phyloP scores from a whole-genome alignment of 176 grass and related monocot genomes.

The Tillandsia leiboldiana region DNA sequence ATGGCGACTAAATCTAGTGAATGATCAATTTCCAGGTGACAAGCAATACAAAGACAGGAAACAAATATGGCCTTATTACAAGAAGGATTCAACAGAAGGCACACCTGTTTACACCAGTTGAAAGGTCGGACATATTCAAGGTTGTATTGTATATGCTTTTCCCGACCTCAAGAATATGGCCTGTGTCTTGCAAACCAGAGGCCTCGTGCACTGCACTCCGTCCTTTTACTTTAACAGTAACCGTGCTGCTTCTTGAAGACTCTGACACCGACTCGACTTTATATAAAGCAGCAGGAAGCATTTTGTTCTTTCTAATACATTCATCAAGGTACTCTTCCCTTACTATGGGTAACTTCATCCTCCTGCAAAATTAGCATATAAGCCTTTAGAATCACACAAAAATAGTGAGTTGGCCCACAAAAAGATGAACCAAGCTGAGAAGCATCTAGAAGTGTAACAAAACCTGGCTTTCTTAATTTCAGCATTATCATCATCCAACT shows the following conservation, averaged over 20 bases:
- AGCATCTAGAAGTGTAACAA: background rate
- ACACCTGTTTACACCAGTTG: constrained; percentile 85
- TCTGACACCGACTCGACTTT: constrained; percentile 50
- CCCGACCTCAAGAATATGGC: constrained; percentile 83
- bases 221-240: constrained; percentile 97
- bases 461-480: constrained; percentile 92
- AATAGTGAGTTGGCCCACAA: constrained; percentile 1
- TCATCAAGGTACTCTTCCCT: constrained; percentile 59
- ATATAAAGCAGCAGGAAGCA: constrained; percentile 71
- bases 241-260: constrained; percentile 49
- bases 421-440: constrained; percentile 12
- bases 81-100: background rate
- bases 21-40: no score
- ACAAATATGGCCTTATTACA: background rate
- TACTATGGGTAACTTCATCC: constrained; percentile 77
- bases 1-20: no score
- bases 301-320: constrained; percentile 60
- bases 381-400: constrained; percentile 4
- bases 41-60: no score
- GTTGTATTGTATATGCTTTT: constrained; percentile 96
- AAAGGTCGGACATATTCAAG: constrained; percentile 91
- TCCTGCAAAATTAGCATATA: constrained; percentile 46
- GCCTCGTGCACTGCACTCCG: constrained; percentile 92
- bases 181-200: constrained; percentile 84
- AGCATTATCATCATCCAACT: constrained; percentile 45